Evolutionary conservation across 768 basidiomycete genomes (phyloP), one percentile per base, ranked within the genome.

Genomic region (Serendipita sp.): DNA sequence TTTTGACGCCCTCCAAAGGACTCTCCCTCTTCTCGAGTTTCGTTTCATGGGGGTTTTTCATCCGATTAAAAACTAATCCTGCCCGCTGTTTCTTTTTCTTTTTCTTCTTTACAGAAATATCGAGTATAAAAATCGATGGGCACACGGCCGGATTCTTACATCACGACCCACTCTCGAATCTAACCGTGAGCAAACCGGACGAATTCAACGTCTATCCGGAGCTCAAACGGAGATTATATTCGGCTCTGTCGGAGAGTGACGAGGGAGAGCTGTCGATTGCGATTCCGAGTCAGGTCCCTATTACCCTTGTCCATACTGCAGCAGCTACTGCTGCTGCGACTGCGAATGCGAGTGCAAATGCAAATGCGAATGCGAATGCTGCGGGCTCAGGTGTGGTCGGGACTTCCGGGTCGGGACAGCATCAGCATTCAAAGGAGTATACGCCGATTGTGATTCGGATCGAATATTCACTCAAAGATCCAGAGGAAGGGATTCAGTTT

Each of bases 201-300:
- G 68, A 91, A 96, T 85, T 88, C 65, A 90, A 93, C 70, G 81
- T 83, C 63, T 92, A 95, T 75, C 90, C 92, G 3, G 96, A 96
- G 71, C 78, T 94, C 65, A 98, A 96, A 78, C 81, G 96, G 65
- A 87, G 86, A 75, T 74, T 96, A 44, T 98, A 93, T 76, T 83
- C 91, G 0, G 91, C 95, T 0, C 78, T 93, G 62, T 83, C 91
- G 66, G 96, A 98, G 70, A 81, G 84, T 46, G 92, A 95, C 68
- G 92, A 97, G 72, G 96, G 95, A 65, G 96, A 98, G 74, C 72
- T 99, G 36, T 91, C 91, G 3, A 91, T 99, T 69, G 82, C 85
- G 10, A 83, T 98, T 66, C 89, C 89, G 6, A 79, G 78, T 69
- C 86, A 87, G 65, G 84, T 87, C 16, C 76, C 81, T 62, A 74